These are phyloP conservation scores for Chlamydomonas eustigma DNA, from an alignment of 139 green algal genomes.

Conservation along the genomic window DNA sequence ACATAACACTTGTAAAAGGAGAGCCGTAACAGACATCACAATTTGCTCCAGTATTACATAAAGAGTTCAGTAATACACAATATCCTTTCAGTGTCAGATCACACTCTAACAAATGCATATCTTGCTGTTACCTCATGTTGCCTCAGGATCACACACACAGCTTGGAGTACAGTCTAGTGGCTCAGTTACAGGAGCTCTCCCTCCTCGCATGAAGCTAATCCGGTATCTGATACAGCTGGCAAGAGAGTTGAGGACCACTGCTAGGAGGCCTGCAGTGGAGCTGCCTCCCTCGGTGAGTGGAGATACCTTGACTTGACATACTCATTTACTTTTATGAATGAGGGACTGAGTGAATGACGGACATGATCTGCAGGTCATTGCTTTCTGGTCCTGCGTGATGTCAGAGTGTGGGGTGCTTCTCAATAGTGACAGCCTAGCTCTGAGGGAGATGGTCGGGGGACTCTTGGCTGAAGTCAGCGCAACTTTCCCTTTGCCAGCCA, in stretches of 20 bases:
- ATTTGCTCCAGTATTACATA: too few relatives aligned
- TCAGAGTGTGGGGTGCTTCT: not conserved
- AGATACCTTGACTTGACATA: not conserved
- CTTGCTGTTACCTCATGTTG: too few relatives aligned
- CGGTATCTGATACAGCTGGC: conserved; percentile 11
- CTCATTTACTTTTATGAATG: not conserved
- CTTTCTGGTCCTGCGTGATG: conserved; percentile 9
- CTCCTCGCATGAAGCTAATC: conserved; percentile 21
- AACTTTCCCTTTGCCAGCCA: not conserved
- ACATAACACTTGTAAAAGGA: too few relatives aligned
- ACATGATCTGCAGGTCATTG: conserved; percentile 8
- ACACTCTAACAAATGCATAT: too few relatives aligned
- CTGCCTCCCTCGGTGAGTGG: conserved; percentile 17
- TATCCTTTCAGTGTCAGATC: too few relatives aligned
- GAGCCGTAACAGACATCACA: too few relatives aligned
- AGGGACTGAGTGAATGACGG: too few relatives aligned
- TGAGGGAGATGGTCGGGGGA: not conserved
- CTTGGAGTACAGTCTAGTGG: too few relatives aligned
- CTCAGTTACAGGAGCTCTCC: too few relatives aligned
- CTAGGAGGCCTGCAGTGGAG: not conserved
- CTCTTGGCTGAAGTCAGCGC: not conserved
- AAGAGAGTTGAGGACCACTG: conserved; percentile 10
- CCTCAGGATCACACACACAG: too few relatives aligned
- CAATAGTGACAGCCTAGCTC: not conserved
- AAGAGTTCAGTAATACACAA: too few relatives aligned